Evolutionary conservation across 371 early-diverging fungal genomes (phyloP).

Genomic region (Zancudomyces culisetae): DNA sequence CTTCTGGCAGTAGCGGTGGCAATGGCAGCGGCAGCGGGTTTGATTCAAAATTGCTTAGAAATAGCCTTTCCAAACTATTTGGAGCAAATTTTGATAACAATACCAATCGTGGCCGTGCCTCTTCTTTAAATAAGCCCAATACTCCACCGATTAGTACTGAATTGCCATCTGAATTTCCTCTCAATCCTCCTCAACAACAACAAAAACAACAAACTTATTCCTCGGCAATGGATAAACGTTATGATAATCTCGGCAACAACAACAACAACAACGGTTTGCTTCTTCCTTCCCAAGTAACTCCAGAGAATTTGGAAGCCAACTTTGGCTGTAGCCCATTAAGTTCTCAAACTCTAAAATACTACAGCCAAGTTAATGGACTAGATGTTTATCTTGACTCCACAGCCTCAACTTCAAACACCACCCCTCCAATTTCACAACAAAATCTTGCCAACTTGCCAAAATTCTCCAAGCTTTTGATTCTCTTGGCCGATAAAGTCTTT

Average conservation of each 20-base stretch:
- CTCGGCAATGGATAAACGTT: not conserved
- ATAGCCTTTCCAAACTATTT: not conserved
- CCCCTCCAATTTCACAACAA: not conserved
- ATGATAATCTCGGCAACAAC: too few species aligned
- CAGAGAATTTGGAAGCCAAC: too few species aligned
- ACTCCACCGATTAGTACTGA: too few species aligned
- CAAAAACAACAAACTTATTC: not conserved
- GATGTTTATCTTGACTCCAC: slow-evolving; percentile 5
- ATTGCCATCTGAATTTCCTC: not conserved
- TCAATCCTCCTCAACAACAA: not conserved
- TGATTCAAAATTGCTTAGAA: not conserved
- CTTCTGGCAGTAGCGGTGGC: not conserved
- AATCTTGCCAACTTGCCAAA: slow-evolving; percentile 10
- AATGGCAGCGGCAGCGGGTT: not conserved
- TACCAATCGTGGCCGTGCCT: not conserved
- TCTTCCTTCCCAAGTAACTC: too few species aligned
- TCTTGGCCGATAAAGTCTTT: slow-evolving; percentile 36
- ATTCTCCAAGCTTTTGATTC: slow-evolving; percentile 33
- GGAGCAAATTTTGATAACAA: not conserved
- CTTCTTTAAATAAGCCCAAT: too few species aligned
- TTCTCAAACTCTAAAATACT: slow-evolving; percentile 2
- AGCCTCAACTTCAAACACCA: not conserved
- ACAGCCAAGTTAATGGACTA: slow-evolving; percentile 2
- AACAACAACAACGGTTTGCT: too few species aligned
- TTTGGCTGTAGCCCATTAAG: not conserved